Evolutionary conservation across 2,329 filamentous ascomycete species (phyloP), one percentile per base, ranked within the genome.

Genomic region (Penicillium sclerotigenum): DNA sequence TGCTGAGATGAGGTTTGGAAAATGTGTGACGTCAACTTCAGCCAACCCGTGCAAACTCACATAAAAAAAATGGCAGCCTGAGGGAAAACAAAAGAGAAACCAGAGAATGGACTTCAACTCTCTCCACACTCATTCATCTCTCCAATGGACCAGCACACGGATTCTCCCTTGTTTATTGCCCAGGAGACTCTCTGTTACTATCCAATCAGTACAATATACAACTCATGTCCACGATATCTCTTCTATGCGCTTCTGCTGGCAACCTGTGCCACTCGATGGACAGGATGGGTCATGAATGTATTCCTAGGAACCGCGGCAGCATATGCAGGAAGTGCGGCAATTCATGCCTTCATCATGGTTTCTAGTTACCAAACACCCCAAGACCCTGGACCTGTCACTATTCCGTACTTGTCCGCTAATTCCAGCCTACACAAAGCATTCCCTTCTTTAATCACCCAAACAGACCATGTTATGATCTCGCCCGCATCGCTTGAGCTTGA

Each of bases 201-300:
- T 42, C 70, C 68, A 1, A 69, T 72, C 43, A 71, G 69, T 61
- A 71, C 70, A 3, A 59, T 70, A 26, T 72, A 71, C 43, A 65
- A 69, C 28, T 62, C 63, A 5, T 72, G 70, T 48, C 70, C 70
- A 4, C 62, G 70, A 34, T 72, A 71, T 37, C 64, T 72, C 4
- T 72, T 70, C 59, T 72, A 72, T 29, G 66, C 59, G 1, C 62
- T 72, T 10, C 59, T 72, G 5, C 46, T 68, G 1, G 65, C 65
- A 8, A 67, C 58, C 13, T 70, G 67, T 40, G 42, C 68, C 3
- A 67, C 69, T 5, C 56, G 67, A 7, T 69, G 68, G 66, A 68
- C 66, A 3, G 68, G 67, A 37, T 72, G 70, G 70, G 52, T 72
- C 0, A 63, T 65, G 1, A 58, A 72, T 37, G 67, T 71, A 8